Evolutionary conservation across 805 yeast species (phyloP).

Genomic region (Candida krabiensis): DNA sequence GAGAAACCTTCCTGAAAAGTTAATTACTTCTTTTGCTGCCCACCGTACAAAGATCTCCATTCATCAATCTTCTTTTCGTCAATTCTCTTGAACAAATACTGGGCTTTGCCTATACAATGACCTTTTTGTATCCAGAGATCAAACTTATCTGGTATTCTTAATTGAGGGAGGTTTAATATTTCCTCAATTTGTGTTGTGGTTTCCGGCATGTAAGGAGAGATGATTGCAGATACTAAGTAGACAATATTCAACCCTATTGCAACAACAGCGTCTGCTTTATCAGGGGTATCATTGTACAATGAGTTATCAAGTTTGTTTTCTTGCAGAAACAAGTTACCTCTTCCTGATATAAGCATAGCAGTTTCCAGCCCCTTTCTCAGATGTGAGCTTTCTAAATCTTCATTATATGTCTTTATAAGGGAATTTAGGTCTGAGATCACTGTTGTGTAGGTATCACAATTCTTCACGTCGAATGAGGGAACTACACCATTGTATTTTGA

Average conservation of each 20-base stretch:
- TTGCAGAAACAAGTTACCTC: conserved; percentile 95
- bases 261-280: conserved; percentile 85
- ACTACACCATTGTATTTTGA: conserved; percentile 92
- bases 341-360: conserved; percentile 87
- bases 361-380: conserved; percentile 87
- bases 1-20: too few relatives aligned
- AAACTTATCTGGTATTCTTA: conserved; percentile 76
- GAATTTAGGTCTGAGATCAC: conserved; percentile 58
- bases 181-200: conserved; percentile 67
- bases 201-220: conserved; percentile 90
- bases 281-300: conserved; percentile 72
- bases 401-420: conserved; percentile 60
- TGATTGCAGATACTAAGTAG: conserved; percentile 78
- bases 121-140: conserved; percentile 69
- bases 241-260: conserved; percentile 88
- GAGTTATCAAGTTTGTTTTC: conserved; percentile 93
- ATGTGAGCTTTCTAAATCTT: conserved; percentile 74
- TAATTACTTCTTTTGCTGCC: conserved; percentile 47
- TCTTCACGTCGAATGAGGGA: conserved; percentile 58
- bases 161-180: conserved; percentile 80
- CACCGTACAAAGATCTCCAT: conserved; percentile 88
- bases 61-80: conserved; percentile 84
- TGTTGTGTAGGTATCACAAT: conserved; percentile 47
- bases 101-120: conserved; percentile 87
- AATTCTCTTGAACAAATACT: conserved; percentile 87